A percentile compares a stretch with the other conserved stretches of the same genome.
These are phyloP conservation scores for Debaryomyces nepalensis DNA, from an alignment of 1,139 yeast species.

Conservation along the genomic window DNA sequence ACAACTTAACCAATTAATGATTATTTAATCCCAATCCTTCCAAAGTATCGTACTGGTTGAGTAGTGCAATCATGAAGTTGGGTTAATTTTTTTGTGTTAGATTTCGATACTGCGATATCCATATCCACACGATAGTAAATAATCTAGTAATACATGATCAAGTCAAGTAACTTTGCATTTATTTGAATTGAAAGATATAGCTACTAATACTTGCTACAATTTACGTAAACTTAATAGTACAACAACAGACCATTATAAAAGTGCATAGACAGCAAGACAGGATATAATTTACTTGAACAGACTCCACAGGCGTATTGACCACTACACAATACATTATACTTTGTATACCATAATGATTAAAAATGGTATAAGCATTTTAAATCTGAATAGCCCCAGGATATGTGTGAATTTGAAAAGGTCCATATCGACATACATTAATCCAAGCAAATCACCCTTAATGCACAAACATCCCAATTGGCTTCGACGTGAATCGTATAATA, in stretches of 20 bases:
- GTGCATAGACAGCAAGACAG: too few species aligned
- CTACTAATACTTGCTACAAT: background rate
- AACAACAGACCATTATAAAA: too few species aligned
- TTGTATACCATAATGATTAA: slow-evolving; percentile 11
- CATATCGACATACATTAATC: slow-evolving; percentile 3
- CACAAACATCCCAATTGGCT: background rate
- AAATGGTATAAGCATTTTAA: slow-evolving; percentile 7
- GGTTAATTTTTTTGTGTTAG: slow-evolving; percentile 6
- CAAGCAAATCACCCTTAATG: background rate
- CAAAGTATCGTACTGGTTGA: slow-evolving; percentile 7
- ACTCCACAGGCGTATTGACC: slow-evolving; percentile 1
- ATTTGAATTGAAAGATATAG: slow-evolving; percentile 1
- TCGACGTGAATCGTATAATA: slow-evolving; percentile 1
- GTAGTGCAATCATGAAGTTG: background rate
- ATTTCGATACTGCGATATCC: slow-evolving; percentile 4
- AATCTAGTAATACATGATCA: slow-evolving; percentile 6
- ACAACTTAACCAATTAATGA: slow-evolving; percentile 15
- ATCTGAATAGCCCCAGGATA: slow-evolving; percentile 4
- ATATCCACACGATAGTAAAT: slow-evolving; percentile 9
- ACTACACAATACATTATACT: background rate
- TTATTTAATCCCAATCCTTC: slow-evolving; percentile 19
- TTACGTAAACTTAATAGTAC: background rate
- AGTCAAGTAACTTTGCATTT: background rate
- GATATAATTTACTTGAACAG: background rate
- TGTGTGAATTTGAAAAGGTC: slow-evolving; percentile 4